phyloP scores from a whole-genome alignment of 495 filamentous ascomycete genomes.

The Stereocaulon alpinum region DNA sequence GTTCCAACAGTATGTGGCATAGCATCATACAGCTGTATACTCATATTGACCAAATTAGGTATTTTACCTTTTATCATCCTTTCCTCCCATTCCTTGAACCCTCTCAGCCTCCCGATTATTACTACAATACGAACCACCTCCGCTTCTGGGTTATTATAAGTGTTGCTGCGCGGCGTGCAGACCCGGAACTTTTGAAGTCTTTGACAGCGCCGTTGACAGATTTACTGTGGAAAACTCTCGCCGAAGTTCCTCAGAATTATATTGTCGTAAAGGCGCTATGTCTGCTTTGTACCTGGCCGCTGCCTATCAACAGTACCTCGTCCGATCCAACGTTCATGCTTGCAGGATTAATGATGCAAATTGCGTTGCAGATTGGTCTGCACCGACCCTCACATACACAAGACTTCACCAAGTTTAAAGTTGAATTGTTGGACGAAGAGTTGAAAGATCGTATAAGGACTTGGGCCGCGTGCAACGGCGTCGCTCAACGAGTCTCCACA shows the following conservation, averaged over 20 bases:
- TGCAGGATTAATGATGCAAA: conserved; percentile 84
- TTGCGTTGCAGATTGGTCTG: conserved; percentile 81
- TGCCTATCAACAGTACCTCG: conserved; percentile 77
- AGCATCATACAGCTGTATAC: background rate
- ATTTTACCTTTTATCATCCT: conserved; percentile 73
- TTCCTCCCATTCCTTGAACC: conserved; percentile 76
- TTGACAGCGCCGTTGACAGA: conserved; percentile 63
- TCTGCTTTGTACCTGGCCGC: conserved; percentile 81
- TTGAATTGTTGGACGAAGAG: conserved; percentile 77
- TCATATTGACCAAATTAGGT: conserved; percentile 29
- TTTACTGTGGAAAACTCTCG: conserved; percentile 71
- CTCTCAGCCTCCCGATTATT: conserved; percentile 59
- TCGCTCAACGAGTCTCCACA: conserved; percentile 78
- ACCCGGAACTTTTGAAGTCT: conserved; percentile 55
- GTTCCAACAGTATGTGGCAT: conserved; percentile 53
- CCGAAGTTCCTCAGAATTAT: conserved; percentile 74
- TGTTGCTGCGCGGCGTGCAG: conserved; percentile 70
- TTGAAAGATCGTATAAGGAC: conserved; percentile 76
- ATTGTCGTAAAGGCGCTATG: conserved; percentile 87
- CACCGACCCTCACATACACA: conserved; percentile 84
- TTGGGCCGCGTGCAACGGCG: conserved; percentile 88
- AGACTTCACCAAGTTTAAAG: conserved; percentile 74
- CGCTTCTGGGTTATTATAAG: conserved; percentile 84
- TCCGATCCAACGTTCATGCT: conserved; percentile 85
- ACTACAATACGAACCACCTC: conserved; percentile 60